Evolutionary conservation across 2,329 filamentous ascomycete genomes (phyloP), one percentile per base, ranked within the genome.

Genomic region (Talaromyces sp.): DNA sequence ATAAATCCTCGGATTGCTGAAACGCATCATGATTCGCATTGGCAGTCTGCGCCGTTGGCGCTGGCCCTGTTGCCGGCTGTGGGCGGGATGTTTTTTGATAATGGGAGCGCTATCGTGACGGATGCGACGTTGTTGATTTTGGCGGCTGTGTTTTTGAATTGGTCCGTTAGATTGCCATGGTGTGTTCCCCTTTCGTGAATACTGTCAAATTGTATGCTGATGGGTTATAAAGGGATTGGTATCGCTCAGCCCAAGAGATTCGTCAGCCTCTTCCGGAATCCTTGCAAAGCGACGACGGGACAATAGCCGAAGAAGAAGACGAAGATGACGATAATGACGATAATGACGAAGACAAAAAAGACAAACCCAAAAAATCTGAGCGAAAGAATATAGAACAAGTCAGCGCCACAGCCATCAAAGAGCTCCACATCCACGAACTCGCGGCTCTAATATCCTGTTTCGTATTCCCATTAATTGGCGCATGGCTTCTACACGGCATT

Each of bases 151-250:
- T 96, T 97, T 72, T 82, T 98, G 68, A 93, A 97, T 75, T 97
- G 93, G 92, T 93, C 91, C 58, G 90, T 97, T 51, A 89, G 92
- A 64, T 83, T 95, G 70, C 94, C 94, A 71, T 98, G 94, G 93
- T 93, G 81, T 75, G 85, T 70, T 36, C 10, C 6, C 5, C 3
- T 17, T 31, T 15, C 1, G 27, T 17, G 6, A 43, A 5, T 43
- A 54, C 15, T 22, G 11, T 11, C 3, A 11, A 17, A 2, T 19
- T 10, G 13, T 19, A 11, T 31, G 29, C 6, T 56, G 11, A 36
- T 56, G 40, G 64, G 68, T 65, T 65, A 58, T 68, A 22, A 34
- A 89, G 88, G 88, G 83, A 87, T 62, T 93, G 90, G 90, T 93
- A 93, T 76, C 84, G 86, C 69, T 87, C 89, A 1, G 88, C 90